phyloP scores from a whole-genome alignment of 768 basidiomycete genomes.

The Boletus barrowsii region DNA sequence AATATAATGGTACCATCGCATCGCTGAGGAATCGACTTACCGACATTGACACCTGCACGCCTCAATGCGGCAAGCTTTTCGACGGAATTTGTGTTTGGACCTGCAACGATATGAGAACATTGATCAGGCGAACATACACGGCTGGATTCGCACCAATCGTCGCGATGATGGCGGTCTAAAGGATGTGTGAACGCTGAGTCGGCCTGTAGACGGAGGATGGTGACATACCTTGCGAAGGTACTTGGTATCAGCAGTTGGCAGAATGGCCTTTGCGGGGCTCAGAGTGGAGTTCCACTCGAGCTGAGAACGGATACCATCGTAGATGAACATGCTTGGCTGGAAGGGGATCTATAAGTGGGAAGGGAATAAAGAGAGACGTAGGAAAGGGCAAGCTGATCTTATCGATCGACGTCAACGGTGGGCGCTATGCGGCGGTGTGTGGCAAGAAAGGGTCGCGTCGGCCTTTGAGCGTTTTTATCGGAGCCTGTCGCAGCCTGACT shows the following conservation, averaged over 20 bases:
- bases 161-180: constrained; percentile 93
- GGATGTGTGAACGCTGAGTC: constrained; percentile 6
- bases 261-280: constrained; percentile 66
- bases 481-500: not conserved
- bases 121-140: not conserved
- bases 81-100: constrained; percentile 90
- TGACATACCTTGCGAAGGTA: constrained; percentile 80
- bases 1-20: constrained; percentile 4
- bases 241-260: constrained; percentile 77
- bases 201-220: not conserved
- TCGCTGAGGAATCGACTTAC: constrained; percentile 45
- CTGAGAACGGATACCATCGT: constrained; percentile 69
- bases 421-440: constrained; percentile 6
- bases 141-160: constrained; percentile 74
- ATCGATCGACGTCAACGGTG: constrained; percentile 14
- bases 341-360: constrained; percentile 6
- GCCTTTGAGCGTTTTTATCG: constrained; percentile 12
- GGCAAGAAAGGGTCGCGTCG: not conserved
- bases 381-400: constrained; percentile 9
- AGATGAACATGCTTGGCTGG: constrained; percentile 45
- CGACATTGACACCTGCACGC: constrained; percentile 95
- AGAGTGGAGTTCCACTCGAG: constrained; percentile 91
- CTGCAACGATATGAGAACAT: constrained; percentile 37
- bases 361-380: constrained; percentile 2
- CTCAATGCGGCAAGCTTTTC: constrained; percentile 85